Evolutionary conservation across 345 rosid genomes (phyloP), one percentile per base, ranked within the genome.

Genomic region (Balakata baccata): DNA sequence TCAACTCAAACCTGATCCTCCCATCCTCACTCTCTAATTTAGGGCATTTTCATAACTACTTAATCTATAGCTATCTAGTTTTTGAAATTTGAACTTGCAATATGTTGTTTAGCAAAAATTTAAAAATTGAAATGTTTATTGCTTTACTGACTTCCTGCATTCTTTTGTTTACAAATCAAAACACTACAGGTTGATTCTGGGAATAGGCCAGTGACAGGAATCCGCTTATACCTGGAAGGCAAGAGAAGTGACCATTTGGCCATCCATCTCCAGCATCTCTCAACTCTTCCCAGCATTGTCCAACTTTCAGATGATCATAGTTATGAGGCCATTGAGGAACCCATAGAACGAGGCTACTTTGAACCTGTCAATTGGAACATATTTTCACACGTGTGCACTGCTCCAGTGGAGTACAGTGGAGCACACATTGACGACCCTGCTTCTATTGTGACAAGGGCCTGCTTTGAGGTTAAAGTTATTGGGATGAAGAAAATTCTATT

Each of bases 291-390:
- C 1, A 78, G 70, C 64, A 83, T 76, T 68, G 83, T 92, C 66
- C 89, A 87, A 41, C 87, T 91, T 73, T 76, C 86, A 4, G 86
- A 91, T 53, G 90, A 92, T 74, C 84, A 80, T 5, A 82, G 83
- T 65, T 82, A 87, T 16, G 89, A 87, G 71, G 89, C 81, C 0
- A 63, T 68, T 13, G 78, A 81, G 8, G 90, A 85, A 77, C 90
- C 90, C 38, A 16, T 63, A 0, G 83, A 87, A 2, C 84, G 85
- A 68, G 94, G 88, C 69, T 95, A 86, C 84, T 82, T 88, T 23
- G 99, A 88, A 78, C 87, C 99, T 29, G 93, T 95, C 74, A 92
- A 86, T 77, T 92, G 97, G 98, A 89, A 89, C 82, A 91, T 91
- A 68, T 92, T 90, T 83, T 95, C 99, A 5, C 99, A 95, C 5